These are phyloP conservation scores for Candida ovalis DNA, from an alignment of 805 yeast genomes.

Conservation along the genomic window DNA sequence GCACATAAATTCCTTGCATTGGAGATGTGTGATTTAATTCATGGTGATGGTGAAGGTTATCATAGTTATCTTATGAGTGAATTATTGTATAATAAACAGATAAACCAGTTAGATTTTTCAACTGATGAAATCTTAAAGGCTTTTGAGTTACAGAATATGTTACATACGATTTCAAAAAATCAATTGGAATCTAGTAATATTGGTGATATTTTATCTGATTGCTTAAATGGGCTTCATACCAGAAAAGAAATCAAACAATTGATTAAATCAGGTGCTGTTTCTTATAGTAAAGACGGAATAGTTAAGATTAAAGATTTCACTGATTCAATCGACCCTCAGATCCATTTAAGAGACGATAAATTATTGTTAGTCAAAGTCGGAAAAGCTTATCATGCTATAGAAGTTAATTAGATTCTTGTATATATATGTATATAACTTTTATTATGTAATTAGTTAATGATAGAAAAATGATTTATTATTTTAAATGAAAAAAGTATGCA, in stretches of 20 bases:
- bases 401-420: conserved; percentile 23
- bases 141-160: conserved; percentile 55
- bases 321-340: conserved; percentile 42
- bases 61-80: conserved; percentile 65
- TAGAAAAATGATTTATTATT: not conserved
- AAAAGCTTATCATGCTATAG: conserved; percentile 62
- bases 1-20: conserved; percentile 79
- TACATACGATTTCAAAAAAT: conserved; percentile 33
- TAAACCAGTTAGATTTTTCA: conserved; percentile 26
- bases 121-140: conserved; percentile 51
- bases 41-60: conserved; percentile 74
- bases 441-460: not conserved
- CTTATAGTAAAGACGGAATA: conserved; percentile 8
- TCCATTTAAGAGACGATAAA: conserved; percentile 53
- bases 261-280: conserved; percentile 65
- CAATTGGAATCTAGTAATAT: conserved; percentile 36
- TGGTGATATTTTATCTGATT: conserved; percentile 47
- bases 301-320: not conserved
- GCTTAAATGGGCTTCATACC: conserved; percentile 45
- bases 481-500: not conserved
- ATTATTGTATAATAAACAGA: conserved; percentile 44
- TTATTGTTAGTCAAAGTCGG: conserved; percentile 71
- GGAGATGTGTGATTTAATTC: conserved; percentile 83
- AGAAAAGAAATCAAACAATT: conserved; percentile 38
- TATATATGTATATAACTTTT: not conserved